A percentile compares a stretch with the other conserved stretches of the same genome.
Conservation (phyloP, 768 basidiomycete species). For the Cyclocybe aegerita region DNA sequence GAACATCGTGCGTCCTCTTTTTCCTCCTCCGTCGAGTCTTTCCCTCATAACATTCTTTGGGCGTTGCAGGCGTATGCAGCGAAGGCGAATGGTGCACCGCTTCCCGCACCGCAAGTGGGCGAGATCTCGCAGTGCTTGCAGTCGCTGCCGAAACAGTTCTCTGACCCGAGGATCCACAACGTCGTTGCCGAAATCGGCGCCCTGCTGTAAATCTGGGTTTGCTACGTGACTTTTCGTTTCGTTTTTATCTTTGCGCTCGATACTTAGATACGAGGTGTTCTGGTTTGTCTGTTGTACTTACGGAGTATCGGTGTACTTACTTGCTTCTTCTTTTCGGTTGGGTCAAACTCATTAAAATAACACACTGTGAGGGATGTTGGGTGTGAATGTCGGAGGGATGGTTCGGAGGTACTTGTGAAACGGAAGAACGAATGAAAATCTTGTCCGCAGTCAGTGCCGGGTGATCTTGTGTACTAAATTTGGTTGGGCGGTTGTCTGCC, state of each 20-base stretch:
- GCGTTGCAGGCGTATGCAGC: conserved; percentile 47
- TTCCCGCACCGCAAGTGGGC: conserved; percentile 38
- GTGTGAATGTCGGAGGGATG: too few relatives aligned
- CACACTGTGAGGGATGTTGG: too few relatives aligned
- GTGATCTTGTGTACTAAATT: too few relatives aligned
- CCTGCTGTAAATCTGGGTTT: conserved; percentile 29
- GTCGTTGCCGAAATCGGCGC: conserved; percentile 48
- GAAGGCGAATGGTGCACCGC: conserved; percentile 32
- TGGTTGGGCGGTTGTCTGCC: too few relatives aligned
- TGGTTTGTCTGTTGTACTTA: not conserved
- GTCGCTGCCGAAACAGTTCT: conserved; percentile 44
- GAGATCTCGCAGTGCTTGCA: conserved; percentile 40
- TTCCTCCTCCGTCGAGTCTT: not conserved
- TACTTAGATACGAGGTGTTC: not conserved
- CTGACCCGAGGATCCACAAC: conserved; percentile 57
- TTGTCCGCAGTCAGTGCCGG: too few relatives aligned
- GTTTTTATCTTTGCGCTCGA: conserved; percentile 1
- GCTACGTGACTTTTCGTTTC: conserved; percentile 1
- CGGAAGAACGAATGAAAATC: too few relatives aligned
- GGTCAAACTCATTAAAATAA: not conserved
- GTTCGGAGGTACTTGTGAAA: too few relatives aligned
- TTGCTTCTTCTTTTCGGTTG: not conserved
- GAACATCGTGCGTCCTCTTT: conserved; percentile 52
- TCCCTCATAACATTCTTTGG: not conserved
- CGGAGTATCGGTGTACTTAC: conserved; percentile 15